Evolutionary conservation across 228 moss, liverwort and hornwort genomes (phyloP), one percentile per base, ranked within the genome.

Genomic region (Sphagnum magellanicum): DNA sequence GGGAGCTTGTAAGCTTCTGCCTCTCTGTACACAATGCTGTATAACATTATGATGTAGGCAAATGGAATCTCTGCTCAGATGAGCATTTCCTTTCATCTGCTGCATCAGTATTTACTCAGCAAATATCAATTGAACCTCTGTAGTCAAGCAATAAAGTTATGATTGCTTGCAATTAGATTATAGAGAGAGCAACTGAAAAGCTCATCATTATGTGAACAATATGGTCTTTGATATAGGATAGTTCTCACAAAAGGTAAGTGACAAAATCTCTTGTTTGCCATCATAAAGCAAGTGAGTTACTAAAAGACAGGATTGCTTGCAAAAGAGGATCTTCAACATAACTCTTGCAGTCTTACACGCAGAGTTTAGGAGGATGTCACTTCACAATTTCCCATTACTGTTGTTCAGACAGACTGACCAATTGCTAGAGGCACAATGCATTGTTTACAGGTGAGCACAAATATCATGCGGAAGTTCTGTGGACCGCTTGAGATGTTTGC

Each of bases 1-100:
- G 93, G 98, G 94, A 98, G 73, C 90, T 98, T 69, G 97, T 97
- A 87, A 70, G 87, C 58, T 67, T 65, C 67, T 63, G 67, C 50
- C 57, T 49, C 50, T 10, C 48, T 68, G 53, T 15, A 67, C 6
- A 32, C 32, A 32, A 32, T 32, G 32, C 32, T 32, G 32, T 32
- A 32, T 32, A 3, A 32, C 32, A 32, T 32, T 32, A 32, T 32
- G 32, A 32, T 32, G 32, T 32, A 32, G 32, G 32, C 32, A 32
- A 32, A 32, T 3, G 3, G 32, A 3, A 32, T 32, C 32, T 32
- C 32, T 11, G 59, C 59, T 11, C 59, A 59, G 59, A 11, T 59
- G 12, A 59, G 59, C 59, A 59, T 59, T 11, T 11, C 15, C 12
- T 59, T 15, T 59, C 15, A 3, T 11, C 59, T 59, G 15, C 12